Conservation (phyloP, 1,284 basidiomycete species). For the Apiotrichum montevideense region DNA sequence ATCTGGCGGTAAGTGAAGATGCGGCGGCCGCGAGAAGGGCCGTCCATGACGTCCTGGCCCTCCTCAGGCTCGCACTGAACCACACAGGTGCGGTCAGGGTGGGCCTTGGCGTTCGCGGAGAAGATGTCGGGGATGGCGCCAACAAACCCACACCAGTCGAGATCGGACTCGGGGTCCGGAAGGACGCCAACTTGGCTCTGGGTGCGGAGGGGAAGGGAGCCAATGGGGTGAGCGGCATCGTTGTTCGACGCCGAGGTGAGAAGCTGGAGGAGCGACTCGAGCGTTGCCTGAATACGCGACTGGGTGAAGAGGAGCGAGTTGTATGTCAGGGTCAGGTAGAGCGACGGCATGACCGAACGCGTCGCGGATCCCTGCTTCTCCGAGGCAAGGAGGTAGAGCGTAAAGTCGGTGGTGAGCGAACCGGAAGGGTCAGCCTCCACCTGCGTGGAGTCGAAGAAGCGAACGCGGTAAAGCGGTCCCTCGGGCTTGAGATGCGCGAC, state of each 20-base stretch:
- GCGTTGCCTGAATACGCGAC: constrained; percentile 65
- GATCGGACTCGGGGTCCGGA: constrained; percentile 79
- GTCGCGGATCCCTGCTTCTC: constrained; percentile 63
- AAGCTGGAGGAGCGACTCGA: constrained; percentile 80
- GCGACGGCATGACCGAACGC: constrained; percentile 56
- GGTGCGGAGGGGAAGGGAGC: constrained; percentile 75
- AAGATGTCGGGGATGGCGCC: constrained; percentile 94
- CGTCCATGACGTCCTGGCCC: constrained; percentile 41
- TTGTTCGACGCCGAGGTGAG: constrained; percentile 62
- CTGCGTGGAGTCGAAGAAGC: constrained; percentile 78
- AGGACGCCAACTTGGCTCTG: constrained; percentile 63
- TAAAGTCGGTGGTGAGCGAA: constrained; percentile 83
- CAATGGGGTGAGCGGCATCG: constrained; percentile 56
- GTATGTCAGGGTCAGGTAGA: constrained; percentile 80
- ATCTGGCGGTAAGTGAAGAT: constrained; percentile 77
- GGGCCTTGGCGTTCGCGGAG: constrained; percentile 67
- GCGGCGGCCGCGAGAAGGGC: constrained; percentile 46
- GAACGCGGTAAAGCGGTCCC: constrained; percentile 73
- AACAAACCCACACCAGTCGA: constrained; percentile 96
- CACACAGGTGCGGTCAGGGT: constrained; percentile 75
- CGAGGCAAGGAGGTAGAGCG: constrained; percentile 60
- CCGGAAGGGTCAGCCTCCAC: constrained; percentile 73
- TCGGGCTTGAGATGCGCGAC: constrained; percentile 65
- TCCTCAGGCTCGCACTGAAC: constrained; percentile 61
- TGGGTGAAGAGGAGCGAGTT: constrained; percentile 91